Percentiles rank a stretch among this genome's conserved stretches.
phyloP scores from a whole-genome alignment of 2,329 filamentous ascomycete species.

The Penicillium sp. region DNA sequence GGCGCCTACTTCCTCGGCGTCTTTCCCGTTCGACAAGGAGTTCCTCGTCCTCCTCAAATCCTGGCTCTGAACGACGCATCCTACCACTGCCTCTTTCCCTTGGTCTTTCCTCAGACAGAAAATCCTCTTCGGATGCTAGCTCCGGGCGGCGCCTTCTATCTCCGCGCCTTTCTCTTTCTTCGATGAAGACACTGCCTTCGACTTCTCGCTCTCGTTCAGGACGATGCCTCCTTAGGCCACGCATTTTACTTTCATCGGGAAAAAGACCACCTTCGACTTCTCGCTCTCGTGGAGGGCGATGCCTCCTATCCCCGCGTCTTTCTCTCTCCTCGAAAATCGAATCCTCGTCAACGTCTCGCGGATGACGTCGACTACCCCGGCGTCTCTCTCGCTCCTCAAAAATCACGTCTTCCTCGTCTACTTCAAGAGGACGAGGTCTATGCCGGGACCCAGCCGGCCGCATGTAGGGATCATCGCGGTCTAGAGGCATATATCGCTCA shows the following conservation, averaged over 20 bases:
- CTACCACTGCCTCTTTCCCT: neutral
- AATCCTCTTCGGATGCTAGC: conserved; percentile 26
- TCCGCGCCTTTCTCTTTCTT: neutral
- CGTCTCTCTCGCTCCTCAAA: conserved; percentile 14
- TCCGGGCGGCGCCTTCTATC: conserved; percentile 15
- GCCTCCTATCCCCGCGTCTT: neutral
- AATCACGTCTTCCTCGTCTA: conserved; percentile 33
- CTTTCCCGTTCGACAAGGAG: neutral
- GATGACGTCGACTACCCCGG: conserved; percentile 1
- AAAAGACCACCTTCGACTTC: conserved; percentile 34
- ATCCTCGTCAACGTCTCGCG: conserved; percentile 5
- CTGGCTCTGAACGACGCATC: conserved; percentile 17
- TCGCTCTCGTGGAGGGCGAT: neutral
- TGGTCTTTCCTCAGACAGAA: conserved; percentile 22
- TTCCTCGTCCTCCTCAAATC: conserved; percentile 12
- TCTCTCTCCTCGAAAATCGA: conserved; percentile 3
- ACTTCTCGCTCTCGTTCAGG: conserved; percentile 3
- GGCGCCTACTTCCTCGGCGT: neutral
- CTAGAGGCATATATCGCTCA: conserved; percentile 3
- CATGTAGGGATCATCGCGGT: conserved; percentile 18
- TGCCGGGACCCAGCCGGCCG: conserved; percentile 6
- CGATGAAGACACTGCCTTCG: conserved; percentile 18
- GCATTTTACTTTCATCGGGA: conserved; percentile 22
- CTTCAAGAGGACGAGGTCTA: conserved; percentile 17
- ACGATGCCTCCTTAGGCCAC: neutral